These are phyloP conservation scores for Vitis hybrid DNA, from an alignment of 177 flowering plant species.

Conservation along the genomic window DNA sequence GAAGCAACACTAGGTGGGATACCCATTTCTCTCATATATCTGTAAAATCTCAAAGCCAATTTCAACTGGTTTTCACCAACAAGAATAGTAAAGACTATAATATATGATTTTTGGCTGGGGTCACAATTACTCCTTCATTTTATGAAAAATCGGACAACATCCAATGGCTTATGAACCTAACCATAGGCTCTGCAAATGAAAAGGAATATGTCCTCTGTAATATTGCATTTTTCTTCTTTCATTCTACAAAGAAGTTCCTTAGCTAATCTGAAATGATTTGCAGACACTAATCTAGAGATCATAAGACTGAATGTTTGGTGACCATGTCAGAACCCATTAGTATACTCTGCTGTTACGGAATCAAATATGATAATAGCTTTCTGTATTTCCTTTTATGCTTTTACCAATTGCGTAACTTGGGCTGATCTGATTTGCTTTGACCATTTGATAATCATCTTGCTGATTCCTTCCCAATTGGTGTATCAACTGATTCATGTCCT, in stretches of 20 bases:
- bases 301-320: slow-evolving; percentile 53
- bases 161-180: slow-evolving; percentile 75
- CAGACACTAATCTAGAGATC: slow-evolving; percentile 59
- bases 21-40: slow-evolving; percentile 61
- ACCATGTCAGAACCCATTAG: slow-evolving; percentile 66
- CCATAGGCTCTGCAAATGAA: slow-evolving; percentile 70
- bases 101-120: slow-evolving; percentile 53
- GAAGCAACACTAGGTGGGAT: slow-evolving; percentile 52
- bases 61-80: slow-evolving; percentile 68
- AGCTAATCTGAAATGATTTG: slow-evolving; percentile 60
- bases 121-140: slow-evolving; percentile 63
- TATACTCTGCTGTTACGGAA: slow-evolving; percentile 70
- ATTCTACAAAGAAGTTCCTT: slow-evolving; percentile 62
- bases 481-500: no score
- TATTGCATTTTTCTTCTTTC: slow-evolving; percentile 60
- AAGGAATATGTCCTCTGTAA: slow-evolving; percentile 58
- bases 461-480: not conserved
- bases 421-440: slow-evolving; percentile 53
- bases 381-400: slow-evolving; percentile 51
- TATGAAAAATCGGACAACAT: slow-evolving; percentile 57
- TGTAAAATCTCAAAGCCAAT: slow-evolving; percentile 59
- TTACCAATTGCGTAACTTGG: slow-evolving; percentile 59
- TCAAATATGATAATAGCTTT: slow-evolving; percentile 64
- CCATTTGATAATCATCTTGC: slow-evolving; percentile 59
- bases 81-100: slow-evolving; percentile 62